A percentile compares a stretch with the other conserved stretches of the same genome.
Evolutionary conservation across 2,329 filamentous ascomycete species (phyloP).

Genomic region (Aspergillus latus): DNA sequence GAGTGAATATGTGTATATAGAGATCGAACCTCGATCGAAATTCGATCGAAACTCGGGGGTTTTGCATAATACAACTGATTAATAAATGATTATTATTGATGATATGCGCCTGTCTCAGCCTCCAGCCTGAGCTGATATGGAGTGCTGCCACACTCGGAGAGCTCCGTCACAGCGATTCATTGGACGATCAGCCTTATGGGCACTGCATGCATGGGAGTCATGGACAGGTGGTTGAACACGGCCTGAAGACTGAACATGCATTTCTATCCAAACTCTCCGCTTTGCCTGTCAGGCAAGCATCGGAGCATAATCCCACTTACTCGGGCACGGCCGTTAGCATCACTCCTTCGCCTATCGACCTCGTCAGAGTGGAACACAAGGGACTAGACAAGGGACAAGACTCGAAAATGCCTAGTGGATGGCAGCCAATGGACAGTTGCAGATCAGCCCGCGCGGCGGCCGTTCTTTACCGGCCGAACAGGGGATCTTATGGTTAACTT

Average conservation of each 20-base stretch:
- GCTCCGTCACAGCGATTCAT: not conserved
- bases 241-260: no score
- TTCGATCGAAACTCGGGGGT: no score
- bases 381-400: not conserved
- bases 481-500: constrained; percentile 4
- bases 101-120: not conserved
- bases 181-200: constrained; percentile 2
- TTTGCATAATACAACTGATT: no score
- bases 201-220: not conserved
- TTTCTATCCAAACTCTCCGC: not conserved
- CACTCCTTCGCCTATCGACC: no score
- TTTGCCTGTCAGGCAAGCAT: not conserved
- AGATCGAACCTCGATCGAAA: no score
- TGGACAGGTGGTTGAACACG: not conserved
- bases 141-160: not conserved
- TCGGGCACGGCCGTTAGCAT: no score
- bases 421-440: constrained; percentile 15
- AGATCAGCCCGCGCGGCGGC: constrained; percentile 13
- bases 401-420: constrained; percentile 1
- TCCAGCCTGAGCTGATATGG: no score
- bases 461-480: constrained; percentile 22
- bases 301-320: no score
- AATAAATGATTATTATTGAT: not conserved
- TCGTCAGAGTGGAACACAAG: no score
- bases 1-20: no score